Base-by-base conservation (phyloP, 108 stramenopile species). In the Discostella stelligeroides region DNA sequence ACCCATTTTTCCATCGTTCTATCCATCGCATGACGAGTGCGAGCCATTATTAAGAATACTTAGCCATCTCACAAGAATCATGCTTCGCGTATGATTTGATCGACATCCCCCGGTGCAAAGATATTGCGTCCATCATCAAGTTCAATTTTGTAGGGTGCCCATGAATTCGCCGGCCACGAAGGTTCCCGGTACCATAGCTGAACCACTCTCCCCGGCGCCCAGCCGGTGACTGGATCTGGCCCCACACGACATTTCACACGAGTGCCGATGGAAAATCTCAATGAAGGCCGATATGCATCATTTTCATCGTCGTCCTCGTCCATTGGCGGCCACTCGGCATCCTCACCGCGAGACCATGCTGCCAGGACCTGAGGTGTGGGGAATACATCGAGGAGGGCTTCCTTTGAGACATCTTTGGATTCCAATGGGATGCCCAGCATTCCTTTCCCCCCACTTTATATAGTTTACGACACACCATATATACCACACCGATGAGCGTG, bases 61-160 rank as follows among this genome's bases (percentile, higher is more conserved):
- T 17, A 5, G 6, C 3, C 6, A 14, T 49, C 48, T 4, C 53
- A 14, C 23, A 25, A 54, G 24, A 54, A 54, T 54, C 7, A 54
- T 0, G 25, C 42, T 50, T 59, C 62, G 14, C 72, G 70, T 43
- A 95, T 95, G 30, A 95, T 81, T 64, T 87, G 85, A 70, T 90
- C 88, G 61, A 92, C 83, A 68, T 95, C 94, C 47, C 77, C 88
- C 17, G 94, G 94, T 40, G 94, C 96, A 83, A 95, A 97, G 64
- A 97, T 95, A 56, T 89, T 74, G 24, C 94, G 58, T 8, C 96
- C 96, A 81, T 95, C 93, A 50, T 93, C 91, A 55, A 95, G 73
- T 57, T 81, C 75, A 63, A 97, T 85, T 72, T 97, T 92, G 78
- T 97, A 97, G 1, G 96, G 96, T n/a, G 92, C 96, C 78, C 88